Conservation (phyloP, 345 rosid genomes). For the Lepidium aucheri region DNA sequence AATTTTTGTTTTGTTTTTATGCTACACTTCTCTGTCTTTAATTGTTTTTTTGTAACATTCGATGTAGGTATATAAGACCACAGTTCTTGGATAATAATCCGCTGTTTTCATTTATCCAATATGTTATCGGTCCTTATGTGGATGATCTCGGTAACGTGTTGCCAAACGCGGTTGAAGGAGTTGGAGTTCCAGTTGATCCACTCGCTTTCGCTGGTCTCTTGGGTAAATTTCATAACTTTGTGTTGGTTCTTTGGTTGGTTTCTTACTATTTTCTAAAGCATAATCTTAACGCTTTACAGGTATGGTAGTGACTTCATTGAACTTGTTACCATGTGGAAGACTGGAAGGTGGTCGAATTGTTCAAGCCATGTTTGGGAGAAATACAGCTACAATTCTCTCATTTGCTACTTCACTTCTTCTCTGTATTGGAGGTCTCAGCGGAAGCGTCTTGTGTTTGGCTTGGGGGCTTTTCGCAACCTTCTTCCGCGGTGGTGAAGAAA, state of each 20-base stretch:
- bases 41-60: neutral
- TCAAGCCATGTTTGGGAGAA: constrained; percentile 90
- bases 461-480: constrained; percentile 94
- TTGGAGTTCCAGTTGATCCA: constrained; percentile 90
- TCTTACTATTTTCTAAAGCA: neutral
- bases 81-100: constrained; percentile 90
- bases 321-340: constrained; percentile 87
- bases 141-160: constrained; percentile 91
- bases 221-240: constrained; percentile 34
- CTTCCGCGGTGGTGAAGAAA: constrained; percentile 88
- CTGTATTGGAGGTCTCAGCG: constrained; percentile 70
- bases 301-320: constrained; percentile 90
- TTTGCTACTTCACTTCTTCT: constrained; percentile 74
- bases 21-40: neutral
- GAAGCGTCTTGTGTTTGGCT: constrained; percentile 80
- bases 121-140: constrained; percentile 73
- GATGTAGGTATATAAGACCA: constrained; percentile 75
- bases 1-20: neutral
- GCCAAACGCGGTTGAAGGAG: constrained; percentile 93
- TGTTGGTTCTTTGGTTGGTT: neutral
- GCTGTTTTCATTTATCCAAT: constrained; percentile 75
- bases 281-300: constrained; percentile 32
- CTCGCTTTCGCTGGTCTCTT: constrained; percentile 95
- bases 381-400: constrained; percentile 60
- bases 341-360: constrained; percentile 96